Evolutionary conservation across 2,329 filamentous ascomycete genomes (phyloP).

Genomic region (Pseudopyricularia cyperi): DNA sequence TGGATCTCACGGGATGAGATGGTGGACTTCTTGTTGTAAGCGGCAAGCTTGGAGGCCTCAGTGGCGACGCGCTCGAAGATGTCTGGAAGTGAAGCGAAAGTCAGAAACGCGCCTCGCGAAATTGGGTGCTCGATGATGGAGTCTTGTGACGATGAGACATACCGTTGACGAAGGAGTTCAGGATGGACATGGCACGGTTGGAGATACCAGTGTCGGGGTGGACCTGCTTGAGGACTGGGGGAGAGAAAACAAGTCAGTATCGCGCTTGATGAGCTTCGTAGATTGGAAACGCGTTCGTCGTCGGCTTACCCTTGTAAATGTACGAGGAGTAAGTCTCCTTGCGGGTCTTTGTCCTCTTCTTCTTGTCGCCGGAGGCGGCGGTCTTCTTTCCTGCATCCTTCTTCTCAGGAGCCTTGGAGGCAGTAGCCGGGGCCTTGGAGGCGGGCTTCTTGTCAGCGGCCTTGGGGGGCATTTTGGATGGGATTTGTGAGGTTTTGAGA

Average conservation of each 20-base stretch:
- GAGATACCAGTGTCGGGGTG: slow-evolving; percentile 99
- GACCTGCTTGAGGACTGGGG: slow-evolving; percentile 93
- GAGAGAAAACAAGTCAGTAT: slow-evolving; percentile 4
- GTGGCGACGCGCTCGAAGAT: slow-evolving; percentile 99
- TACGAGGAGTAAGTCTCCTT: slow-evolving; percentile 99
- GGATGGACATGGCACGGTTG: slow-evolving; percentile 98
- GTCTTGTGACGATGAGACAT: slow-evolving; percentile 21
- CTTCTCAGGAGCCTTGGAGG: slow-evolving; percentile 69
- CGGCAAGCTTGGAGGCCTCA: slow-evolving; percentile 96
- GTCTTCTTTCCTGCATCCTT: slow-evolving; percentile 99
- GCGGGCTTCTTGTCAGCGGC: slow-evolving; percentile 97
- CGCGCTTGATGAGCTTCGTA: neutral
- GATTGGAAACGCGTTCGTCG: neutral
- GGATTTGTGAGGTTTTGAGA: slow-evolving; percentile 9
- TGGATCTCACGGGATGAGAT: slow-evolving; percentile 99
- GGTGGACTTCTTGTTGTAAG: slow-evolving; percentile 99
- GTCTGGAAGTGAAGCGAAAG: slow-evolving; percentile 39
- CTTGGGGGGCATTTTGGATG: slow-evolving; percentile 88
- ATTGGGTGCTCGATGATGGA: neutral
- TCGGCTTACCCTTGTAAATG: slow-evolving; percentile 92
- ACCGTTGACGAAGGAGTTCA: slow-evolving; percentile 99
- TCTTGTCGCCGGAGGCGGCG: slow-evolving; percentile 91
- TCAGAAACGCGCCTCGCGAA: slow-evolving; percentile 2
- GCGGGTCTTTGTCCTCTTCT: slow-evolving; percentile 99
- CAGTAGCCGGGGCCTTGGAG: slow-evolving; percentile 81